Conservation (phyloP, 257 asterid genomes). For the Lantana camara region DNA sequence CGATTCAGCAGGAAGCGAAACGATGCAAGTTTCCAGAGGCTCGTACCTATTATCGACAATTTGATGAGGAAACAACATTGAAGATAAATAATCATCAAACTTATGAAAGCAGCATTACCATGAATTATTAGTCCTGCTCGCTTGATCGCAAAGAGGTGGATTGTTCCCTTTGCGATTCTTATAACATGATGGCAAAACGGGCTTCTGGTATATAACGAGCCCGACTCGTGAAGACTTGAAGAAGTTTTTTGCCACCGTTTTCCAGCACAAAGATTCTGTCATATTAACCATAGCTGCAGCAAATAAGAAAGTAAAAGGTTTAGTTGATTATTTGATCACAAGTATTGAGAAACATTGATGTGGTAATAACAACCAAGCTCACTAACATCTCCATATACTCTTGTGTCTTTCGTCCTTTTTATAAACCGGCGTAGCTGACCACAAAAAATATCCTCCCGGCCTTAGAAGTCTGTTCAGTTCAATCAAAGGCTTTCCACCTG, state of each 20-base stretch:
- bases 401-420: conserved; percentile 60
- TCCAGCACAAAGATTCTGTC: conserved; percentile 92
- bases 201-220: conserved; percentile 81
- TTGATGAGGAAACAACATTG: not conserved
- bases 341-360: not conserved
- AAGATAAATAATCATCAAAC: not conserved
- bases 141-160: conserved; percentile 72
- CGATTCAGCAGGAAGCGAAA: conserved; percentile 44
- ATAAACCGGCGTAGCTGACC: conserved; percentile 99
- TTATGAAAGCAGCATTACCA: conserved; percentile 47
- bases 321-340: not conserved
- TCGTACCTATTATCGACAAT: conserved; percentile 59
- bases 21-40: conserved; percentile 78
- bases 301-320: conserved; percentile 19
- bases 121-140: conserved; percentile 52
- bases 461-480: conserved; percentile 92
- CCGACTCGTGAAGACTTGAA: conserved; percentile 53
- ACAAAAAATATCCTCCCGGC: conserved; percentile 94
- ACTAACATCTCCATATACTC: conserved; percentile 78
- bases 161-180: conserved; percentile 55
- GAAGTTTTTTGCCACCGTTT: conserved; percentile 51
- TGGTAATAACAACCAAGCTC: not conserved
- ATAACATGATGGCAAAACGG: conserved; percentile 75
- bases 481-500: conserved; percentile 90
- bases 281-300: conserved; percentile 83